Percentiles rank a stretch among this genome's conserved stretches.
Conservation (phyloP, 2,329 filamentous ascomycete species). For the Sphaceloma murrayae region DNA sequence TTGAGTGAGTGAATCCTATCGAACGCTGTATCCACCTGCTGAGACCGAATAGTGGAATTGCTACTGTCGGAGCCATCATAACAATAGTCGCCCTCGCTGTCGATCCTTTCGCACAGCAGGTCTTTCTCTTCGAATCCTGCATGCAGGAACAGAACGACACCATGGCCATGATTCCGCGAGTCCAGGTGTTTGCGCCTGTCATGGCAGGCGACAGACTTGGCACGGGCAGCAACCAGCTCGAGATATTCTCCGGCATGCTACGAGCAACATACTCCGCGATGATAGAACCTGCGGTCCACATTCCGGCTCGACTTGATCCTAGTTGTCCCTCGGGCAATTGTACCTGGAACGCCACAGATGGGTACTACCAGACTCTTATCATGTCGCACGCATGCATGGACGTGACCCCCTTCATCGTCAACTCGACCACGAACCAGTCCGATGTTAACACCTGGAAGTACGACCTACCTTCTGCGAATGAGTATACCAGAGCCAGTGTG, state of each 20-base stretch:
- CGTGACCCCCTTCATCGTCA: not conserved
- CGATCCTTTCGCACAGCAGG: slow-evolving; percentile 16
- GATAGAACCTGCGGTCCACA: slow-evolving; percentile 2
- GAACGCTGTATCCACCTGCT: too few species aligned
- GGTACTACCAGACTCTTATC: slow-evolving; percentile 1
- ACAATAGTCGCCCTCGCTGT: slow-evolving; percentile 21
- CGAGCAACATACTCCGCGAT: slow-evolving; percentile 2
- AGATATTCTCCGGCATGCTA: not conserved
- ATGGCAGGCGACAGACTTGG: slow-evolving; percentile 1
- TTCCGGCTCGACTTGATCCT: not conserved
- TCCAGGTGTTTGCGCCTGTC: slow-evolving; percentile 4
- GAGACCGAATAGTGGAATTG: slow-evolving; percentile 16
- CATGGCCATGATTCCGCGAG: not conserved
- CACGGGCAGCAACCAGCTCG: not conserved
- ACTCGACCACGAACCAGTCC: not conserved
- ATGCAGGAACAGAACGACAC: slow-evolving; percentile 1
- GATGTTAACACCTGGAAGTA: not conserved
- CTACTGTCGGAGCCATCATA: slow-evolving; percentile 24
- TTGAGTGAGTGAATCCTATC: too few species aligned
- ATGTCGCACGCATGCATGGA: not conserved
- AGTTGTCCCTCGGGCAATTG: slow-evolving; percentile 2
- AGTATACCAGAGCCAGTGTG: not conserved
- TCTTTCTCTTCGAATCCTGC: slow-evolving; percentile 6
- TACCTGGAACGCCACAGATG: not conserved
- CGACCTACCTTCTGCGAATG: not conserved